Base-by-base conservation (phyloP, 768 basidiomycete species). In the Russula sp. region DNA sequence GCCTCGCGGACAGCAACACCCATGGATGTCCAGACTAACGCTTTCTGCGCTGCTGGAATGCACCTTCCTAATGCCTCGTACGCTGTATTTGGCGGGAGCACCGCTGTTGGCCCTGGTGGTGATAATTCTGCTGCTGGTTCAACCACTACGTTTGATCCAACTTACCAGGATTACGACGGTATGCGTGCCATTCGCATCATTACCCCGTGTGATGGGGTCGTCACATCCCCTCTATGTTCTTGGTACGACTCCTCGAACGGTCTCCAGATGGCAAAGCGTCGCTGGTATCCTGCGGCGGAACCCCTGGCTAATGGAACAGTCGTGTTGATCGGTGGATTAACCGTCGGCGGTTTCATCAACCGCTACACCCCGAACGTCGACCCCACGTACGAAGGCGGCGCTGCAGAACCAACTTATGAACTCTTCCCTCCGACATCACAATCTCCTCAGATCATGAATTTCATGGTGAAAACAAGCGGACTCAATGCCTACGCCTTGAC, bases 1-100 rank as follows among this genome's bases (percentile, higher is more conserved):
- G 75, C 77, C 13, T 78, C 84, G 1, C 84, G 83, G 65, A 74
- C 78, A 32, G 80, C 83, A 13, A 78, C 77, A 14, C 71, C 84
- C 0, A 89, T 94, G 86, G 88, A 90, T 51, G 78, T 92, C n/a
- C 67, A 69, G 42, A 87, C 87, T 22, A 92, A 92, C 70, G 74
- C 80, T 10, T 93, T 93, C 77, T 93, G 91, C 69, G 83, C 91
- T 20, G 90, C 86, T 2, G 90, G 89, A 48, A 84, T 86, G 82
- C 88, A 90, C 70, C 76, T 91, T 1, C 89, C 89, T 8, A 91
- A 91, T 63, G 88, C 87, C 48, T 89, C 88, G 0, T 91, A 76
- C 65, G 82, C 78, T 6, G 83, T 87, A 0, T 86, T 91, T 67
- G 90, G 90, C 65, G 90, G 90, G 11, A 92, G 91, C 69, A 81